Percentiles rank a stretch among this genome's conserved stretches.
Evolutionary conservation across 2,329 filamentous ascomycete genomes (phyloP).

Genomic region (Cryphonectria parasitica): DNA sequence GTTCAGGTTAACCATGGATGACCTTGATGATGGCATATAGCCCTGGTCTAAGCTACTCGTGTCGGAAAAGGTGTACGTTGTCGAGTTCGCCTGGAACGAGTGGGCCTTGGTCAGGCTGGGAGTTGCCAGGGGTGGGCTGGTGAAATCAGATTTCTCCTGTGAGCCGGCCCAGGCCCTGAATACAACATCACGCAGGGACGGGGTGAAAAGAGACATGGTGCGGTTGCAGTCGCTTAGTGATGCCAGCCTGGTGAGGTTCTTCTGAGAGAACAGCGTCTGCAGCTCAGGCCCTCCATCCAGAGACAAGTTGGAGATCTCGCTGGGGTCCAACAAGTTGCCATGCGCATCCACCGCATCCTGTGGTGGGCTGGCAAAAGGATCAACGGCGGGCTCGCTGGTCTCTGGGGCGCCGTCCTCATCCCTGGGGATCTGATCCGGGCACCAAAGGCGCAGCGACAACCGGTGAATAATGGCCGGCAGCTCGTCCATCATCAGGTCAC

Average conservation of each 20-base stretch:
- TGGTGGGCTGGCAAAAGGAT: constrained; percentile 81
- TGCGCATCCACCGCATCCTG: constrained; percentile 81
- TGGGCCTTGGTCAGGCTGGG: constrained; percentile 65
- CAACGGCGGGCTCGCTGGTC: constrained; percentile 63
- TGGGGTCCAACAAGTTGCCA: constrained; percentile 75
- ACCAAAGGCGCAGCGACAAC: constrained; percentile 85
- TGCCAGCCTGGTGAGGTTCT: constrained; percentile 84
- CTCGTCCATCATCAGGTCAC: constrained; percentile 97
- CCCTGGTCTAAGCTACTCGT: constrained; percentile 66
- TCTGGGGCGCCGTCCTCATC: constrained; percentile 63
- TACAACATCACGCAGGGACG: constrained; percentile 85
- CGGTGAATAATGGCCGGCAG: constrained; percentile 95
- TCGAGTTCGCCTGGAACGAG: constrained; percentile 62
- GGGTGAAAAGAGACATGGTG: constrained; percentile 89
- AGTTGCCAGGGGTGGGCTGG: constrained; percentile 52
- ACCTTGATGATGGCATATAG: constrained; percentile 64
- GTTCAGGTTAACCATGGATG: constrained; percentile 65
- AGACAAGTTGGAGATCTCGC: constrained; percentile 75
- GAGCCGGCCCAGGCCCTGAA: constrained; percentile 91
- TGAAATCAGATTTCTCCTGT: constrained; percentile 68
- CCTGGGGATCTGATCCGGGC: constrained; percentile 77
- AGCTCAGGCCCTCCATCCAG: constrained; percentile 80
- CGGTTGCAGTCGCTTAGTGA: constrained; percentile 85
- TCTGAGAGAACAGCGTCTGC: constrained; percentile 91
- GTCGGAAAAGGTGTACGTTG: constrained; percentile 76